phyloP scores from a whole-genome alignment of 2,329 filamentous ascomycete genomes.

The Emmonsiellopsis sp. region DNA sequence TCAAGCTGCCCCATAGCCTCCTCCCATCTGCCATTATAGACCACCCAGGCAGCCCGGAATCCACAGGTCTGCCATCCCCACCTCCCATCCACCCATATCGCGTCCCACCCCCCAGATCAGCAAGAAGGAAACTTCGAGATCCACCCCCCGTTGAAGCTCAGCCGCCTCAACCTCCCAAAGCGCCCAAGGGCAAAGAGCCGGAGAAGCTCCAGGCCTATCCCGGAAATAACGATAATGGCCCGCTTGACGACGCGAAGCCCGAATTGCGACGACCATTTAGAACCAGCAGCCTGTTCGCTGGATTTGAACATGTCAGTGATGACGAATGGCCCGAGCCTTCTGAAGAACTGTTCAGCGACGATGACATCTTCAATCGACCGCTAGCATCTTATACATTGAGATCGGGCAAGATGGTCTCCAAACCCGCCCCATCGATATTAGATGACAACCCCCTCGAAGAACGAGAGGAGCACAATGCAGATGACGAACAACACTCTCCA shows the following conservation, averaged over 20 bases:
- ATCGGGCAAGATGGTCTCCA: constrained; percentile 34
- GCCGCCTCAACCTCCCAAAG: constrained; percentile 18
- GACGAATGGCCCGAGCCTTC: constrained; percentile 17
- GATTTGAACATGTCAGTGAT: constrained; percentile 63
- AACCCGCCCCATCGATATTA: constrained; percentile 22
- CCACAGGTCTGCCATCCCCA: constrained; percentile 14
- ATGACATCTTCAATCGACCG: constrained; percentile 37
- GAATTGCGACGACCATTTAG: constrained; percentile 62
- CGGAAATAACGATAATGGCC: constrained; percentile 72
- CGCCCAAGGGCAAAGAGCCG: constrained; percentile 13
- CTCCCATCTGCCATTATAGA: constrained; percentile 67
- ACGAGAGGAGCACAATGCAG: constrained; percentile 29
- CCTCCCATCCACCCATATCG: constrained; percentile 26
- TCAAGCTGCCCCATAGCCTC: constrained; percentile 66
- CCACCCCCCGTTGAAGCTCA: constrained; percentile 35
- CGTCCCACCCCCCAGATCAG: constrained; percentile 25
- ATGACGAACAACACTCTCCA: constrained; percentile 19
- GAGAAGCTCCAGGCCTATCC: constrained; percentile 60
- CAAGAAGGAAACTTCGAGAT: constrained; percentile 20
- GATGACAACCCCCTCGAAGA: constrained; percentile 27
- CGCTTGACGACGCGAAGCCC: constrained; percentile 43
- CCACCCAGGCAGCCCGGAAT: constrained; percentile 30
- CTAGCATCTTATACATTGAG: constrained; percentile 36
- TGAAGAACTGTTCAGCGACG: constrained; percentile 33
- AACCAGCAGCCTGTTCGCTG: constrained; percentile 77